Conservation (phyloP, 352 stramenopile genomes). For the Pythium grandisporangium region DNA sequence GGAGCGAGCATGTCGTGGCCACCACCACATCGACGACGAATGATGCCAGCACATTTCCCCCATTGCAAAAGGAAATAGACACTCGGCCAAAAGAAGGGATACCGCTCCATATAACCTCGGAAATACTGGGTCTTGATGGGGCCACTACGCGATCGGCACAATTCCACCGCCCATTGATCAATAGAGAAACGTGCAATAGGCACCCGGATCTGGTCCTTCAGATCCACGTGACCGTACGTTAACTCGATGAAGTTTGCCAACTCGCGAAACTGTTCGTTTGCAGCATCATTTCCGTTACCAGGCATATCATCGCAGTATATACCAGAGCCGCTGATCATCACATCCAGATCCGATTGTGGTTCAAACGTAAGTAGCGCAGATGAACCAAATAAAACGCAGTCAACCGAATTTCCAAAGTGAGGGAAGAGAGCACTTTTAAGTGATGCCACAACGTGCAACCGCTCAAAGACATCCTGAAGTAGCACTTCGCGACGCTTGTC, state of each 20-base stretch:
- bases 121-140: conserved; percentile 67
- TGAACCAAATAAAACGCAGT: conserved; percentile 51
- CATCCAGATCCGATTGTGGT: conserved; percentile 64
- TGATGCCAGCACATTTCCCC: conserved; percentile 58
- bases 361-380: conserved; percentile 70
- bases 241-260: conserved; percentile 5
- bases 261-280: not conserved
- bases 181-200: conserved; percentile 56
- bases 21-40: conserved; percentile 37
- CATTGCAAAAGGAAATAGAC: conserved; percentile 66
- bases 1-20: conserved; percentile 50
- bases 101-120: conserved; percentile 50
- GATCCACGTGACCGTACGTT: conserved; percentile 27
- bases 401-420: conserved; percentile 19
- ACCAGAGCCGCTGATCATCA: conserved; percentile 40
- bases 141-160: conserved; percentile 44
- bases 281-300: not conserved
- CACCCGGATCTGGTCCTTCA: conserved; percentile 41
- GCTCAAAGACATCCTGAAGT: conserved; percentile 52
- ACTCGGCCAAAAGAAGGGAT: conserved; percentile 71
- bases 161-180: conserved; percentile 54
- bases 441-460: conserved; percentile 37
- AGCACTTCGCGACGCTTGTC: conserved; percentile 34
- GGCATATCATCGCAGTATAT: no score
- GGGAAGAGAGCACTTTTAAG: conserved; percentile 25